phyloP scores from a whole-genome alignment of 257 asterid genomes.

The Solanum peruvianum region DNA sequence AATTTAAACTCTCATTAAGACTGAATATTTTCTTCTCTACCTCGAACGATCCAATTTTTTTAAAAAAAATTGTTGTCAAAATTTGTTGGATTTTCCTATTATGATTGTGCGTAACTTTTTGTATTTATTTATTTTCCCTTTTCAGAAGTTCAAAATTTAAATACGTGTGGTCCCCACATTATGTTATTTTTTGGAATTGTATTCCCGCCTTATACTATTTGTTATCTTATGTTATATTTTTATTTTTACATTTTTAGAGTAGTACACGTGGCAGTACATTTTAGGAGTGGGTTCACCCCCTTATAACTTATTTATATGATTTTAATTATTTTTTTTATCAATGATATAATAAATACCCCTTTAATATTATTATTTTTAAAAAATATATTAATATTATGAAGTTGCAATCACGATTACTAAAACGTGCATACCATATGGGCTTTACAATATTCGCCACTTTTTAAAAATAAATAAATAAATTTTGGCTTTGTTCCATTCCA shows the following conservation, averaged over 20 bases:
- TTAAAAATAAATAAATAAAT: too few species aligned
- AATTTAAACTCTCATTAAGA: neutral
- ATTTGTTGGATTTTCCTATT: neutral
- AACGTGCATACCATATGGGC: neutral
- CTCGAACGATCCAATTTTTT: neutral
- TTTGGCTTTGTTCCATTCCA: neutral
- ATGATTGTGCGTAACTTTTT: neutral
- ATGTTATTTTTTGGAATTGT: conserved; percentile 21
- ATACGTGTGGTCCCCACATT: conserved; percentile 18
- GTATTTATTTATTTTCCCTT: neutral
- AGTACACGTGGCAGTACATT: neutral
- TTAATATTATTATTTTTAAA: neutral
- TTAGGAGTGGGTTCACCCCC: neutral
- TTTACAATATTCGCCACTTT: neutral
- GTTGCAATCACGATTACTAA: neutral
- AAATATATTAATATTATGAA: neutral
- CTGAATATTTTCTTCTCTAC: neutral
- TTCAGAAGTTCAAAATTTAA: neutral
- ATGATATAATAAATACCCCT: too few species aligned
- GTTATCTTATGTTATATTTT: neutral
- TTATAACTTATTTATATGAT: neutral
- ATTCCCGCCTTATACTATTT: conserved; percentile 57
- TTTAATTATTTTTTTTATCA: too few species aligned
- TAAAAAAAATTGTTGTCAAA: too few species aligned
- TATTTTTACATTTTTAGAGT: neutral